A percentile compares a stretch with the other conserved stretches of the same genome.
These are phyloP conservation scores for Pelargonium citronellum DNA, from an alignment of 441 rosid species.

Conservation along the genomic window DNA sequence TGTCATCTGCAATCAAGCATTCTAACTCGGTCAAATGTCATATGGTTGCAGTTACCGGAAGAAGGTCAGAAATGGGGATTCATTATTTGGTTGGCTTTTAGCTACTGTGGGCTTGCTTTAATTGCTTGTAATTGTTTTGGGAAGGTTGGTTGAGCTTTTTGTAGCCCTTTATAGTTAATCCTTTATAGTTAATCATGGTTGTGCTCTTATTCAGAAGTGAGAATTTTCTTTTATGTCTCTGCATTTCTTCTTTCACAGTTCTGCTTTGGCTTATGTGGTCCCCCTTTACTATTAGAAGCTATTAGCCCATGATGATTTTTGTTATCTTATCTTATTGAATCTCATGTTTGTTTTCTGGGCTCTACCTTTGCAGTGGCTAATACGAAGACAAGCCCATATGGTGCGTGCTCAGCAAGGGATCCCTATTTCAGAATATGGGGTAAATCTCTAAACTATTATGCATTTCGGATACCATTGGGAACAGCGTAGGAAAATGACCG, in stretches of 20 bases:
- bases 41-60: slow-evolving; percentile 63
- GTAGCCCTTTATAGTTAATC: too few relatives aligned
- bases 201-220: background rate
- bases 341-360: slow-evolving; percentile 13
- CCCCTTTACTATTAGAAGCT: background rate
- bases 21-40: slow-evolving; percentile 6
- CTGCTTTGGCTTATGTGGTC: background rate
- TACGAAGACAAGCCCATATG: slow-evolving; percentile 73
- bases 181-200: background rate
- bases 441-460: slow-evolving; percentile 25
- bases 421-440: slow-evolving; percentile 93
- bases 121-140: slow-evolving; percentile 71
- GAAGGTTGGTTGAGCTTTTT: slow-evolving; percentile 46
- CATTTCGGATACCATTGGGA: background rate
- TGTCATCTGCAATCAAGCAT: slow-evolving; percentile 15
- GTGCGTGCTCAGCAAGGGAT: slow-evolving; percentile 95
- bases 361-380: slow-evolving; percentile 56
- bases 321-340: background rate
- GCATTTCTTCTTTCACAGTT: background rate
- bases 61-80: slow-evolving; percentile 98
- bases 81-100: slow-evolving; percentile 89
- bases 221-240: slow-evolving; percentile 13
- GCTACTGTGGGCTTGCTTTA: slow-evolving; percentile 88
- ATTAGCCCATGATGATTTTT: background rate
- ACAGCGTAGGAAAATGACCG: background rate